These are phyloP conservation scores for Cyclotella baltica DNA, from an alignment of 108 stramenopile genomes.

Conservation along the genomic window DNA sequence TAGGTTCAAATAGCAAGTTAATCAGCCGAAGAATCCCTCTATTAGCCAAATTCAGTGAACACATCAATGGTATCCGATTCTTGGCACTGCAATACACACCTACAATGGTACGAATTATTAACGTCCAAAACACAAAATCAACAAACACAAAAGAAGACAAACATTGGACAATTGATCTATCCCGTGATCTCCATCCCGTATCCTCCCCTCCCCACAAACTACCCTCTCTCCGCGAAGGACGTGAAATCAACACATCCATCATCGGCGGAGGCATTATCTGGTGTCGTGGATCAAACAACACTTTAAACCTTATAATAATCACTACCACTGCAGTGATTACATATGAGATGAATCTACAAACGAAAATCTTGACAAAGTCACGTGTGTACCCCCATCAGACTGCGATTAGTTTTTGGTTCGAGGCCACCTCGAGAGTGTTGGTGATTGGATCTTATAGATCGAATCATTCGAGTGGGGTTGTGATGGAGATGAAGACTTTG, in stretches of 20 bases:
- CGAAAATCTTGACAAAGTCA: slow-evolving; percentile 22
- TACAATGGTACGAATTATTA: slow-evolving; percentile 19
- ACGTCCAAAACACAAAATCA: slow-evolving; percentile 7
- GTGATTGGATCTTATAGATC: slow-evolving; percentile 42
- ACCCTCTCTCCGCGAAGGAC: slow-evolving; percentile 5
- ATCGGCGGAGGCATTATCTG: slow-evolving; percentile 47
- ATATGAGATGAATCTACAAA: slow-evolving; percentile 26
- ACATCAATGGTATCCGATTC: slow-evolving; percentile 34
- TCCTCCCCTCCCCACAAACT: slow-evolving; percentile 9
- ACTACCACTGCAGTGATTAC: slow-evolving; percentile 31
- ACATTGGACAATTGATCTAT: slow-evolving; percentile 49
- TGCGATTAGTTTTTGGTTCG: slow-evolving; percentile 41
- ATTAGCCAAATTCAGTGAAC: slow-evolving; percentile 46
- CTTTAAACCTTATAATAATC: slow-evolving; percentile 34
- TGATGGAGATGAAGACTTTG: slow-evolving; percentile 50
- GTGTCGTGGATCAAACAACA: slow-evolving; percentile 15
- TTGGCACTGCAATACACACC: slow-evolving; percentile 46
- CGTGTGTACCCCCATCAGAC: slow-evolving; percentile 31
- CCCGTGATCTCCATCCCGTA: slow-evolving; percentile 26
- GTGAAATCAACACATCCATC: slow-evolving; percentile 7
- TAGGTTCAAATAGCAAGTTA: neutral
- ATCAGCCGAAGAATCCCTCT: slow-evolving; percentile 35
- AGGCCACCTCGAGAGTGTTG: slow-evolving; percentile 26
- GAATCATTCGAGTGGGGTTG: neutral
- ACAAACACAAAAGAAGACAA: slow-evolving; percentile 7